phyloP scores from a whole-genome alignment of 2,329 filamentous ascomycete species.

The Botrytis galanthina region DNA sequence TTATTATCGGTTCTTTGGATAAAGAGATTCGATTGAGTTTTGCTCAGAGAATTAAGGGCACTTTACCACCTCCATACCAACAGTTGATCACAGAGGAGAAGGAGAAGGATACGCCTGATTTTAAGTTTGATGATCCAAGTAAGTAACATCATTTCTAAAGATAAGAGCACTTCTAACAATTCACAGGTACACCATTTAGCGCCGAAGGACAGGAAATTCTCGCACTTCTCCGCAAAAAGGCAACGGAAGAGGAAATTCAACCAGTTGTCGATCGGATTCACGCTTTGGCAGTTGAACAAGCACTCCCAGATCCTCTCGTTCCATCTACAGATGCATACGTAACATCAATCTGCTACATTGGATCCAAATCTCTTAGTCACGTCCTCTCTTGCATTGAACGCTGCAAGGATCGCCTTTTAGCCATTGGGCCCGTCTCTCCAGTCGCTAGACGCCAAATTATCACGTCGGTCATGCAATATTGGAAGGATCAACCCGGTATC shows the following conservation, averaged over 20 bases:
- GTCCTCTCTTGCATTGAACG: slow-evolving; percentile 94
- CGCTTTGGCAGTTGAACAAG: slow-evolving; percentile 67
- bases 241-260: slow-evolving; percentile 81
- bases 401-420: slow-evolving; percentile 82
- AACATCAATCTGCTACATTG: slow-evolving; percentile 88
- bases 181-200: slow-evolving; percentile 72
- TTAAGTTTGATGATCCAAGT: slow-evolving; percentile 81
- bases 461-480: slow-evolving; percentile 85
- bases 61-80: slow-evolving; percentile 80
- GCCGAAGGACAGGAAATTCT: slow-evolving; percentile 81
- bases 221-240: slow-evolving; percentile 77
- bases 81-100: slow-evolving; percentile 79
- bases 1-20: slow-evolving; percentile 85
- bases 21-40: slow-evolving; percentile 98
- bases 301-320: slow-evolving; percentile 71
- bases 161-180: slow-evolving; percentile 20
- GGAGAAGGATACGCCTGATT: slow-evolving; percentile 93
- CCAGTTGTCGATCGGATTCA: slow-evolving; percentile 78
- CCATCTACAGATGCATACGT: slow-evolving; percentile 92
- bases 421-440: slow-evolving; percentile 72
- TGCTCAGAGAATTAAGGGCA: slow-evolving; percentile 92
- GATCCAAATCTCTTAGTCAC: slow-evolving; percentile 93
- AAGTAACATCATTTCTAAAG: slow-evolving; percentile 40
- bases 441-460: slow-evolving; percentile 84
- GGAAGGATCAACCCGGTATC: slow-evolving; percentile 87